Conservation (phyloP, 179 eudicot genomes). For the Amaranthus tricolor region DNA sequence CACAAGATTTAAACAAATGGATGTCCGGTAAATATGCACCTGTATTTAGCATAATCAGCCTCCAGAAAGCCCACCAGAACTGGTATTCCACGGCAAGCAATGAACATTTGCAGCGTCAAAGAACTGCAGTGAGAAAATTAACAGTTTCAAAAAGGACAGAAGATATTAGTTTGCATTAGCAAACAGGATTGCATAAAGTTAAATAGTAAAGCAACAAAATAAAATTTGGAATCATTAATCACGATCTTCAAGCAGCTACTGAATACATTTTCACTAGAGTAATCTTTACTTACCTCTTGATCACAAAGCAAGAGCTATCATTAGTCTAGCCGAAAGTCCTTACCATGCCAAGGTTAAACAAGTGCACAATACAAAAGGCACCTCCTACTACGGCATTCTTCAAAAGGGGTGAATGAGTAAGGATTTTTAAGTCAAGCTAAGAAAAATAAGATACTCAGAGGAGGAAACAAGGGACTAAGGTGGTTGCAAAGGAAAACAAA, state of each 20-base stretch:
- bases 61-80: conserved; percentile 91
- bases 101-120: conserved; percentile 92
- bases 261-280: neutral
- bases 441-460: too few species aligned
- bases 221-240: too few species aligned
- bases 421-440: too few species aligned
- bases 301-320: neutral
- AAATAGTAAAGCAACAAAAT: neutral
- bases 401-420: too few species aligned
- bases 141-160: neutral
- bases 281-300: neutral
- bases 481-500: too few species aligned
- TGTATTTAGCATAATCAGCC: conserved; percentile 93
- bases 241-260: too few species aligned
- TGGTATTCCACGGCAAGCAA: conserved; percentile 98
- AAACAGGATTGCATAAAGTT: neutral
- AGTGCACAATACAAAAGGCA: too few species aligned
- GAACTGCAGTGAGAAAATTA: conserved; percentile 54
- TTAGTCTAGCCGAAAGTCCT: too few species aligned
- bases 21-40: conserved; percentile 39
- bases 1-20: neutral
- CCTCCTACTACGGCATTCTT: too few species aligned
- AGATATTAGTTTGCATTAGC: conserved; percentile 3
- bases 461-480: too few species aligned
- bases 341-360: too few species aligned